phyloP scores from a whole-genome alignment of 2,329 filamentous ascomycete species.

The Pseudogymnoascus verrucosus region DNA sequence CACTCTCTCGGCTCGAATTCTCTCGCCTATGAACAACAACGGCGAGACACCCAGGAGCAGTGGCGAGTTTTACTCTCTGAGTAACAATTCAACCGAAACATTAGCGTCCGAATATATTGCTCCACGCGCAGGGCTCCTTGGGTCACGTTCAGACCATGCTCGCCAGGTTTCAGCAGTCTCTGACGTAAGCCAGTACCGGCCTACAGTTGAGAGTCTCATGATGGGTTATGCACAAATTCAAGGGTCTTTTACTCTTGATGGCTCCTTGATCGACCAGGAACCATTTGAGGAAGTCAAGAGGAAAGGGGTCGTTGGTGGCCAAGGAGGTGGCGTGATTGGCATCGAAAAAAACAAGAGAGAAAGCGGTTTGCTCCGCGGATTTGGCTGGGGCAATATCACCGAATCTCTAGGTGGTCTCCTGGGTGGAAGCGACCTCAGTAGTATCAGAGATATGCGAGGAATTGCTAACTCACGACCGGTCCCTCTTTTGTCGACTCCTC shows the following conservation, averaged over 20 bases:
- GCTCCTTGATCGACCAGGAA: constrained; percentile 78
- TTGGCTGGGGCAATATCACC: constrained; percentile 83
- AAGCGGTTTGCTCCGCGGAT: constrained; percentile 70
- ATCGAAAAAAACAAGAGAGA: constrained; percentile 65
- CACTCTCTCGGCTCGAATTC: constrained; percentile 56
- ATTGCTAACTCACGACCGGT: constrained; percentile 79
- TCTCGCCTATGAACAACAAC: constrained; percentile 68
- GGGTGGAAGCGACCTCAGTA: constrained; percentile 81
- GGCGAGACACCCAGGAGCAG: constrained; percentile 81
- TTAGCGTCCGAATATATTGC: constrained; percentile 79
- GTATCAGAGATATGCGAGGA: constrained; percentile 90
- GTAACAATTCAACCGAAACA: constrained; percentile 92
- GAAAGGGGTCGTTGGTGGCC: constrained; percentile 81
- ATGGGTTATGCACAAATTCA: constrained; percentile 97
- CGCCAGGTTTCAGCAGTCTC: constrained; percentile 38
- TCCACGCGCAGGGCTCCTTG: constrained; percentile 36
- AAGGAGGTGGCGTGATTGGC: constrained; percentile 79
- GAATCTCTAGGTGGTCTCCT: constrained; percentile 82
- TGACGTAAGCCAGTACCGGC: constrained; percentile 35
- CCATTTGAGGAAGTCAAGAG: constrained; percentile 95
- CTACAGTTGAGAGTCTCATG: constrained; percentile 70
- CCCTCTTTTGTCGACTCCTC: constrained; percentile 86
- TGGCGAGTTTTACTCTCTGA: constrained; percentile 88
- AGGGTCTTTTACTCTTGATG: constrained; percentile 85
- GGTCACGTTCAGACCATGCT: constrained; percentile 33